Evolutionary conservation across 768 basidiomycete genomes (phyloP), one percentile per base, ranked within the genome.

Genomic region (Tylopilus rubrobrunneus): DNA sequence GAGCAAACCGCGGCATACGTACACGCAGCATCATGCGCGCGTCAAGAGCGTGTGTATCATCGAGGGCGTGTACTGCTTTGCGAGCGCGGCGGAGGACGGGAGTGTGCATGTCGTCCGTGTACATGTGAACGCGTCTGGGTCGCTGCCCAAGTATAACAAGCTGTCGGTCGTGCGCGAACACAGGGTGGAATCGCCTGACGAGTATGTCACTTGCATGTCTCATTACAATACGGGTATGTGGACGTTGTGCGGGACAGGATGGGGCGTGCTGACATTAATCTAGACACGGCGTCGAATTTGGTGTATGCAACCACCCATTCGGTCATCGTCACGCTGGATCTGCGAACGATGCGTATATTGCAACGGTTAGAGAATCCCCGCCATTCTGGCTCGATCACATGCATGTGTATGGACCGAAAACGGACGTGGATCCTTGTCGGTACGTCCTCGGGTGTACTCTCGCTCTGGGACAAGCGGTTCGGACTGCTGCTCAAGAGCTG

Each of bases 391-490:
- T 84, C 92, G 0, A 91, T 98, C 55, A 89, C 92, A 0, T 81
- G 84, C 39, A 68, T 96, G 53, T 96, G 92, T 60, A 69, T 93
- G 44, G 94, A 96, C 66, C 82, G 84, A 33, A 90, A 87, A 64
- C 83, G 80, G 25, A 81, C 89, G 6, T 98, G 96, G 96, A 77
- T 96, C 25, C 76, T 97, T 12, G 85, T 89, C 17, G 96, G 92
- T 3, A 97, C 96, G 1, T 83, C 87, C 3, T 82, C 81, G 2
- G 97, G 96, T 6, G 82, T 87, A 14, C 73, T 98, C 12, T 85
- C 89, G 0, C 77, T 99, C 3, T 99, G 95, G 94, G 97, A 99
- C 72, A 83, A 92, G 41, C 87, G 96, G 10, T 99, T 98, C 60
- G 94, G 95, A 1, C 74, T 98, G 19, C 74, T 88, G 5, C 76